Base-by-base conservation (phyloP, 352 stramenopile genomes). In the Phytophthora tubulina region DNA sequence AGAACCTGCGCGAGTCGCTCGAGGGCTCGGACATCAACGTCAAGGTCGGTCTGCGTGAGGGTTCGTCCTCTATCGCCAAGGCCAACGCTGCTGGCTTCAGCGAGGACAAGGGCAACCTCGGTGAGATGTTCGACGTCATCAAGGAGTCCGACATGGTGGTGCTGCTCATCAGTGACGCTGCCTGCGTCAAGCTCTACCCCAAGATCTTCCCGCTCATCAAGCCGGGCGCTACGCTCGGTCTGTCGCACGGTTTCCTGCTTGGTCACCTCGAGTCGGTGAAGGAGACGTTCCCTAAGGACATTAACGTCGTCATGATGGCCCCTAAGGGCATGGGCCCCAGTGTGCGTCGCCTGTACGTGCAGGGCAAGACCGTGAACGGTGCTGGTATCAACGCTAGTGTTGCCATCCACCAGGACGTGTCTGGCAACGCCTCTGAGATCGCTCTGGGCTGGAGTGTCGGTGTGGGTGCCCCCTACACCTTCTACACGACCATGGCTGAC, bases 261-360 rank as follows among this genome's bases (percentile, higher is more conserved):
- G 97, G 97, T 72, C 95, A 99, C 88, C 91, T 99, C 49, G 92
- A 99, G 56, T 98, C 92, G 61, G 96, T 99, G 57, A 90, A 95
- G 50, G 94, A 99, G 77, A 78, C 73, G 27, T 99, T 99, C 88
- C 96, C 97, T 15, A 89, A 97, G 62, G 84, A 98, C 77, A 97
- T 99, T 73, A 98, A 99, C 85, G 97, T 99, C n/a, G 97, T 99
- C 76, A 98, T 98, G 73, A 97, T 99, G 50, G 98, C 95, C 63
- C 97, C 97, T 70, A 99, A 99, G 89, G 97, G 97, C 74, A 99
- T 99, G 97, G 97, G 97, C 53, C 95, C 95, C 30, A 97, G 86
- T 41, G 97, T 99, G 50, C 96, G 97, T 75, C 94, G 97, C 77
- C 84, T 99, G 36, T 99, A 99, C 76, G 97, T 99, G 79, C 97